Base-by-base conservation (phyloP, 2,329 filamentous ascomycete genomes). In the Zasmidium angulare region DNA sequence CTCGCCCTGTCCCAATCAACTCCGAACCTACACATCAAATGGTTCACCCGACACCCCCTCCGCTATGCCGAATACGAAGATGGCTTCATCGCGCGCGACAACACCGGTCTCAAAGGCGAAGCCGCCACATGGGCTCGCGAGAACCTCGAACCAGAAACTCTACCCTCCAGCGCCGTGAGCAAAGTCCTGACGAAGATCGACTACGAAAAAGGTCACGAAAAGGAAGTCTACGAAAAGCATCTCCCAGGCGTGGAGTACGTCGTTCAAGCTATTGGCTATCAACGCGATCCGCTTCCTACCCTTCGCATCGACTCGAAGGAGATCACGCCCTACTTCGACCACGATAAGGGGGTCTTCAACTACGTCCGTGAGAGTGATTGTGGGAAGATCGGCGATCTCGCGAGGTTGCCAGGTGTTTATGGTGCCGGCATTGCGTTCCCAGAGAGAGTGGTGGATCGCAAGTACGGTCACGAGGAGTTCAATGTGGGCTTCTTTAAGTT, bases 401-500 rank as follows among this genome's bases (percentile, higher is more conserved):
- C 50, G 10, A 72, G 71, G 23, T 70, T 86, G 20, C 80, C 78
- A 1, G 83, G 84, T 0, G 66, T 87, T 19, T 85, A 81, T 67
- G 86, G 83, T 2, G 85, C 84, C 0, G 86, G 86, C 0, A 88
- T 88, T 65, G 85, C 85, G 0, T 88, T 83, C 66, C 86, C 86
- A 0, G 83, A 87, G 68, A 75, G 78, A 22, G 84, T 87, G 4
- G 79, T 79, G 9, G 86, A 88, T 74, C 84, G 84, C 0, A 85
- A 84, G 0, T 74, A 80, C 46, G 84, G 85, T 0, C 87, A 86
- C 69, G 81, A 84, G 7, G 85, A 87, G 72, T 77, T 81, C 66
- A 83, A 84, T 0, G 86, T 88, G 53, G 86, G 86, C 0, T 81
- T 87, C 68, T 86, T 78, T 68, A 88, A 88, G 72, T 88, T 88